phyloP scores from a whole-genome alignment of 768 basidiomycete genomes.

The Pulveroboletus sp. region DNA sequence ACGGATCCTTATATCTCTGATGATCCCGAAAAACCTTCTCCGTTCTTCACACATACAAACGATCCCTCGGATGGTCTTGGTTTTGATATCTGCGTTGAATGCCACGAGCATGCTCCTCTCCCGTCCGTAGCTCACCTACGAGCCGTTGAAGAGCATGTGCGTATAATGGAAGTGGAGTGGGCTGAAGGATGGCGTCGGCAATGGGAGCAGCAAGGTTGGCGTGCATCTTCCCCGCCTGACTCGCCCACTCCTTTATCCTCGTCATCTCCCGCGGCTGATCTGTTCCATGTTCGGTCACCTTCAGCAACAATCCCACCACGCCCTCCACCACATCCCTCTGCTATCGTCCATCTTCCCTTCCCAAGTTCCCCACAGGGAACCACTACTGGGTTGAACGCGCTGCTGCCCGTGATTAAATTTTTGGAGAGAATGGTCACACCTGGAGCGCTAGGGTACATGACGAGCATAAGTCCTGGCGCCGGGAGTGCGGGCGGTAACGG shows the following conservation, averaged over 20 bases:
- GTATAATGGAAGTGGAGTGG: slow-evolving; percentile 65
- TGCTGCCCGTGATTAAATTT: slow-evolving; percentile 64
- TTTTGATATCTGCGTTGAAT: slow-evolving; percentile 85
- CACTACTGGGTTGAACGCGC: slow-evolving; percentile 46
- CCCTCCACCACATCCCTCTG: slow-evolving; percentile 67
- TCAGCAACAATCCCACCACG: slow-evolving; percentile 41
- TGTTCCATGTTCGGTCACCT: background rate
- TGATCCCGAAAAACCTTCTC: slow-evolving; percentile 23
- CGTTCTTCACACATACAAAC: slow-evolving; percentile 35
- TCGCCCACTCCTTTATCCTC: background rate
- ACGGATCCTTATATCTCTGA: slow-evolving; percentile 10
- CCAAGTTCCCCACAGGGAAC: slow-evolving; percentile 61
- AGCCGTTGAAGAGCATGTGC: slow-evolving; percentile 72
- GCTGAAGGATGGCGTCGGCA: slow-evolving; percentile 35
- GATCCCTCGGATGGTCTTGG: slow-evolving; percentile 53
- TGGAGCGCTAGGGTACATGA: slow-evolving; percentile 19
- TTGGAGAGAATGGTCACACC: slow-evolving; percentile 63
- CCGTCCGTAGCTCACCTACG: slow-evolving; percentile 62
- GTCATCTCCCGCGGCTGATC: slow-evolving; percentile 11
- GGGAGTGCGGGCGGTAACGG: slow-evolving; percentile 2
- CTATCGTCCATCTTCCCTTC: slow-evolving; percentile 71
- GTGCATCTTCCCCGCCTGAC: background rate
- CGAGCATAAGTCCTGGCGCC: slow-evolving; percentile 1
- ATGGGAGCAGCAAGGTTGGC: slow-evolving; percentile 17
- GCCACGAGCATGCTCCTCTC: slow-evolving; percentile 75